phyloP scores from a whole-genome alignment of 1,139 yeast species.

The Debaryomyces udenii region DNA sequence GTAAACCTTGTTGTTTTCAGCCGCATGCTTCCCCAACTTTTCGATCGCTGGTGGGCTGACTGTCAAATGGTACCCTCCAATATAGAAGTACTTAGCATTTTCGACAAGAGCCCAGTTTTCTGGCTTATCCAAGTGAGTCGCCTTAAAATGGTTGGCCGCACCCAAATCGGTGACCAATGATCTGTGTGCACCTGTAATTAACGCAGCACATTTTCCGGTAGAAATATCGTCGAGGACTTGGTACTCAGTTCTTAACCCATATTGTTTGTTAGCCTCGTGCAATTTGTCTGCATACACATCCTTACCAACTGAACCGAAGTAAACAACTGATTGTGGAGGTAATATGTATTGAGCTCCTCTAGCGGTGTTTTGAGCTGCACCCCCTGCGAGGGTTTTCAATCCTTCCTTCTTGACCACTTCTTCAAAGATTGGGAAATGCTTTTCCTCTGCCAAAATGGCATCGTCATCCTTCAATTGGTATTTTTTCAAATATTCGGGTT shows the following conservation, averaged over 20 bases:
- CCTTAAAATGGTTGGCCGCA: slow-evolving; percentile 97
- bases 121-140: slow-evolving; percentile 82
- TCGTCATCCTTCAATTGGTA: slow-evolving; percentile 89
- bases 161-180: slow-evolving; percentile 94
- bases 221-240: slow-evolving; percentile 74
- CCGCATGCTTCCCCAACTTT: slow-evolving; percentile 88
- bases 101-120: slow-evolving; percentile 91
- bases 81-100: slow-evolving; percentile 79
- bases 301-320: slow-evolving; percentile 95
- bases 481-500: slow-evolving; percentile 68
- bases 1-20: slow-evolving; percentile 80
- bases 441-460: slow-evolving; percentile 89
- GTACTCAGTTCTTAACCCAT: slow-evolving; percentile 87
- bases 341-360: slow-evolving; percentile 96
- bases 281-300: slow-evolving; percentile 86
- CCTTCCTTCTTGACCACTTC: slow-evolving; percentile 68
- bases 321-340: slow-evolving; percentile 80
- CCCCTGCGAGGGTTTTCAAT: slow-evolving; percentile 88
- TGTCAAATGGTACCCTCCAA: slow-evolving; percentile 98
- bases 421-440: slow-evolving; percentile 82
- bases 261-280: slow-evolving; percentile 77
- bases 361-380: slow-evolving; percentile 99
- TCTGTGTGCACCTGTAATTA: slow-evolving; percentile 85
- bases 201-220: slow-evolving; percentile 98
- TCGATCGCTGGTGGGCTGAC: slow-evolving; percentile 95